phyloP scores from a whole-genome alignment of 2,329 filamentous ascomycete species.

The Tolypocladium tropicale region DNA sequence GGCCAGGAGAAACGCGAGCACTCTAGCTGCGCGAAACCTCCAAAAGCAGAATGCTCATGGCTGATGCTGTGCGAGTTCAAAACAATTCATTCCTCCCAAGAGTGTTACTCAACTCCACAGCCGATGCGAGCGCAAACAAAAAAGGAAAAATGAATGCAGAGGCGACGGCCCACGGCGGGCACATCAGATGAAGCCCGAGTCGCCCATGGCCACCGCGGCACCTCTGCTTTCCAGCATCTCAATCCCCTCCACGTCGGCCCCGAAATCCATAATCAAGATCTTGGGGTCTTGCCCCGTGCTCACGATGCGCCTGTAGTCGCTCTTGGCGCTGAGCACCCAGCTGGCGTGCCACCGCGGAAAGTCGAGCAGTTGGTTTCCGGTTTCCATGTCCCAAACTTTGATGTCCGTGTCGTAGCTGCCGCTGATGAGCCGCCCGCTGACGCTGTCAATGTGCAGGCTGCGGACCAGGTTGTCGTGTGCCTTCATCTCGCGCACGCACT shows the following conservation, averaged over 20 bases:
- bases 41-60: not conserved
- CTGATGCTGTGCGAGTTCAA: not conserved
- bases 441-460: constrained; percentile 80
- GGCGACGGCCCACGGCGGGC: not conserved
- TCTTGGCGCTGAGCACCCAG: constrained; percentile 95
- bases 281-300: constrained; percentile 91
- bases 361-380: constrained; percentile 66
- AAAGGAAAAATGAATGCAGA: not conserved
- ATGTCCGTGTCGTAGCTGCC: constrained; percentile 94
- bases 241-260: constrained; percentile 46
- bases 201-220: constrained; percentile 4
- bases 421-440: constrained; percentile 77
- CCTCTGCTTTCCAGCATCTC: constrained; percentile 42
- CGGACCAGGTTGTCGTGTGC: constrained; percentile 83
- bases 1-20: not conserved
- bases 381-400: constrained; percentile 83
- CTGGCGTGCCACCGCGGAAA: constrained; percentile 94
- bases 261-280: constrained; percentile 91
- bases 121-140: not conserved
- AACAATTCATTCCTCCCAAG: not conserved
- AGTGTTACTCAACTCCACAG: not conserved
- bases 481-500: constrained; percentile 67
- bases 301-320: constrained; percentile 88
- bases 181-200: constrained; percentile 15
- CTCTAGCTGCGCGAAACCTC: not conserved